These are phyloP conservation scores for Solanum okadae DNA, from an alignment of 257 asterid genomes.

Conservation along the genomic window DNA sequence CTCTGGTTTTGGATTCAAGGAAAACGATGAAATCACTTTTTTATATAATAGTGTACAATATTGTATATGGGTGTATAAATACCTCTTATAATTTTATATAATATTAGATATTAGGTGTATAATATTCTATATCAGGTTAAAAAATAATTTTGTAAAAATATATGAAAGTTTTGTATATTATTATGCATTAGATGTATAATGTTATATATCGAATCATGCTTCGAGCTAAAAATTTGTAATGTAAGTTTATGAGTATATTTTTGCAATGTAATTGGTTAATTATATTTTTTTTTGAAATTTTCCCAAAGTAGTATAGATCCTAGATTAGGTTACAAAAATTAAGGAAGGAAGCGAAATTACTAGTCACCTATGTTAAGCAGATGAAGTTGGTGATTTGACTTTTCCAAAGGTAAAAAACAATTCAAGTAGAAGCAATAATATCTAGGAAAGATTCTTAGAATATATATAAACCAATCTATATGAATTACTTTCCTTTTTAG, in stretches of 20 bases:
- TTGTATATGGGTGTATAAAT: background rate
- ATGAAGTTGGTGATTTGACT: background rate
- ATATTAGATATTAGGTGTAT: background rate
- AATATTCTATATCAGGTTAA: background rate
- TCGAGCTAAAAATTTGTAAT: background rate
- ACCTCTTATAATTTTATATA: background rate
- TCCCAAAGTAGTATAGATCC: no score
- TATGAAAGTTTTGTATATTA: no score
- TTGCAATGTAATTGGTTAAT: no score
- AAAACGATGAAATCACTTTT: no score
- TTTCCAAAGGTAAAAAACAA: background rate
- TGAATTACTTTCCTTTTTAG: no score
- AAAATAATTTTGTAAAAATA: no score
- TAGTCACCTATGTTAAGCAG: background rate
- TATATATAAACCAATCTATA: no score
- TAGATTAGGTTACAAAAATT: background rate
- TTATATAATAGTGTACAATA: no score
- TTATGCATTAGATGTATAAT: background rate
- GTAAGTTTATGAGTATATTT: no score
- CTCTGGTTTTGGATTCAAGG: background rate
- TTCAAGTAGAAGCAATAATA: background rate
- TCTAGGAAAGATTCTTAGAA: background rate
- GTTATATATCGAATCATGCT: background rate
- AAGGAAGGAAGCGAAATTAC: background rate
- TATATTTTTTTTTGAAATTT: no score